Base-by-base conservation (phyloP, 2,329 filamentous ascomycete species). In the Aspergillus novofumigatus region DNA sequence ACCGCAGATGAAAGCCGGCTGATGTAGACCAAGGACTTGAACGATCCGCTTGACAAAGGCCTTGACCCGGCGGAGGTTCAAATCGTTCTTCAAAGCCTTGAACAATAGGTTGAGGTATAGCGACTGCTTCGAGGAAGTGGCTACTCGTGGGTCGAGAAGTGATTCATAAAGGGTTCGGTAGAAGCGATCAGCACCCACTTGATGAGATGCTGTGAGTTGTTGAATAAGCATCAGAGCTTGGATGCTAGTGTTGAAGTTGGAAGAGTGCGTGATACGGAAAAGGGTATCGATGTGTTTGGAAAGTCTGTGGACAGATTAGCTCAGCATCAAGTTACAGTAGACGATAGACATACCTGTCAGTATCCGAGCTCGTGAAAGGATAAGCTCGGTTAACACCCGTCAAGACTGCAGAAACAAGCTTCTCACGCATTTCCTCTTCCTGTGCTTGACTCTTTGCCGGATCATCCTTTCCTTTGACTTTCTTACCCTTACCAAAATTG, bases 221-320 rank as follows among this genome's bases (percentile, higher is more conserved):
- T 97, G 94, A 63, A 99, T 95, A 50, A 99, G 80, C 77, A 96
- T 89, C 62, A 99, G 83, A 35, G 94, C 93, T 75, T 99, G 94
- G 41, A 99, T 91, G 70, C 92, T 94, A 0, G 94, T 99, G 77
- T 97, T 99, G 83, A 99, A 97, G 75, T 99, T 99, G 56, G 93
- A 91, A 0, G 93, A 97, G 75, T 99, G 94, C 0, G 94, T 96
- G 67, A 99, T 94, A 67, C 86, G 88, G 82, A 97, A 99, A 26
- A 99, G 83, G 3, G 93, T 97, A 70, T 97, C 89, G 56, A 99
- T 84, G 69, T 99, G 93, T 57, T 88, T 86, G 68, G 95, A 90
- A 63, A 97, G 85, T 25, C 86, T 89, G 62, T 45, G 56, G 44
- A 26, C 21, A 26, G n/a, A 14, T 47, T 47, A 47, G 44, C 44